These are phyloP conservation scores for Agapanthus africanus DNA, from an alignment of 106 monocot species.

Conservation along the genomic window DNA sequence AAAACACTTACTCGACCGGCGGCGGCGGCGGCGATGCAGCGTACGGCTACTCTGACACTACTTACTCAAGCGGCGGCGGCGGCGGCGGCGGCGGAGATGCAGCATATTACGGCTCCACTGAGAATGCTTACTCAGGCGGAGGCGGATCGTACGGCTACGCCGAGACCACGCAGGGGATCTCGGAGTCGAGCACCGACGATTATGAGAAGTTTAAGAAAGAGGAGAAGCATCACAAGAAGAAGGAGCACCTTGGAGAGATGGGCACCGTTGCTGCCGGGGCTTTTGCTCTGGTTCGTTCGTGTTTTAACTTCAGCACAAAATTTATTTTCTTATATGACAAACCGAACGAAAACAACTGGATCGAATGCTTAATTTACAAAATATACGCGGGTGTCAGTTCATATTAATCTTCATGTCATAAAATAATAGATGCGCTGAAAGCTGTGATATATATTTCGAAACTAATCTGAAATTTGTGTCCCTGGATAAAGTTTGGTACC, in stretches of 20 bases:
- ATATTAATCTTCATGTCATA: neutral
- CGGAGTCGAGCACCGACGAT: neutral
- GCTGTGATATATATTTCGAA: neutral
- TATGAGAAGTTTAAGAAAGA: slow-evolving; percentile 37
- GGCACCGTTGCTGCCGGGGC: slow-evolving; percentile 50
- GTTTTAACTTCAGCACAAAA: no score
- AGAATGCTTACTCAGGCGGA: neutral
- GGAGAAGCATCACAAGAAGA: slow-evolving; percentile 61
- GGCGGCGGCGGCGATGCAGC: neutral
- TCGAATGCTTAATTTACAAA: neutral
- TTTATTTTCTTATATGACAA: neutral
- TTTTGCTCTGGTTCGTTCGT: slow-evolving; percentile 54
- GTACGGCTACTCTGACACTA: neutral
- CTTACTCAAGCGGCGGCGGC: neutral
- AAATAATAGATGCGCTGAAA: neutral
- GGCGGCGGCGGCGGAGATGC: slow-evolving; percentile 13
- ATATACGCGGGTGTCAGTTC: neutral
- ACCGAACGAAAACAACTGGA: no score
- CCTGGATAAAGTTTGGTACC: neutral
- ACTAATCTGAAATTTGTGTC: neutral
- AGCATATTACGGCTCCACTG: neutral
- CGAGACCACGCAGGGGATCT: slow-evolving; percentile 7
- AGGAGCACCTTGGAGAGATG: no score
- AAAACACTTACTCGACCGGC: slow-evolving; percentile 6
- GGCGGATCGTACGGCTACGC: neutral